Percentiles rank a stretch among this genome's conserved stretches.
These are phyloP conservation scores for Boletus smithii DNA, from an alignment of 1,284 basidiomycete genomes.

Conservation along the genomic window DNA sequence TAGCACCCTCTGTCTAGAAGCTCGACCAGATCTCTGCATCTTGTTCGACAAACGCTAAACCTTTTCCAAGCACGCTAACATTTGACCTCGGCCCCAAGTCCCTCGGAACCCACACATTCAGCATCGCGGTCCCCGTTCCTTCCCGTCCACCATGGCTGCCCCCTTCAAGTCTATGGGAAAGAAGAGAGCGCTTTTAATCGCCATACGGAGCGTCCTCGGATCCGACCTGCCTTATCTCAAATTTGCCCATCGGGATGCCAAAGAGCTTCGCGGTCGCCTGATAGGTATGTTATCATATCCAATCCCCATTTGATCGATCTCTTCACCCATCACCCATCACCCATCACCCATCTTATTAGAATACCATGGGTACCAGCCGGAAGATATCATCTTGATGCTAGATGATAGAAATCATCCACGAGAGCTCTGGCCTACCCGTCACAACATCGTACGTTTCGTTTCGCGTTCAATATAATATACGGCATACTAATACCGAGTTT, in stretches of 20 bases:
- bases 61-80: too few species aligned
- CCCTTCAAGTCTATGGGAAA: neutral
- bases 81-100: too few species aligned
- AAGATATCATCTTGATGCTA: neutral
- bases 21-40: too few species aligned
- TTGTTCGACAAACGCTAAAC: too few species aligned
- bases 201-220: neutral
- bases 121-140: too few species aligned
- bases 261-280: neutral
- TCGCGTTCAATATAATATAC: too few species aligned
- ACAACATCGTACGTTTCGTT: neutral
- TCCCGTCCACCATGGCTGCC: neutral
- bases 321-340: neutral
- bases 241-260: neutral
- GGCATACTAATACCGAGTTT: too few species aligned
- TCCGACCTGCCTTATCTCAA: neutral
- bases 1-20: too few species aligned
- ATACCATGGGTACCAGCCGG: neutral
- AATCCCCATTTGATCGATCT: neutral
- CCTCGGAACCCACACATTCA: too few species aligned
- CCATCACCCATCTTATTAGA: neutral
- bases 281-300: neutral
- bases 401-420: neutral
- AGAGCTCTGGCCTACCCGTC: neutral
- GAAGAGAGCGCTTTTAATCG: neutral